Evolutionary conservation across 2,329 filamentous ascomycete genomes (phyloP), one percentile per base, ranked within the genome.

Genomic region (Alternaria sp.): DNA sequence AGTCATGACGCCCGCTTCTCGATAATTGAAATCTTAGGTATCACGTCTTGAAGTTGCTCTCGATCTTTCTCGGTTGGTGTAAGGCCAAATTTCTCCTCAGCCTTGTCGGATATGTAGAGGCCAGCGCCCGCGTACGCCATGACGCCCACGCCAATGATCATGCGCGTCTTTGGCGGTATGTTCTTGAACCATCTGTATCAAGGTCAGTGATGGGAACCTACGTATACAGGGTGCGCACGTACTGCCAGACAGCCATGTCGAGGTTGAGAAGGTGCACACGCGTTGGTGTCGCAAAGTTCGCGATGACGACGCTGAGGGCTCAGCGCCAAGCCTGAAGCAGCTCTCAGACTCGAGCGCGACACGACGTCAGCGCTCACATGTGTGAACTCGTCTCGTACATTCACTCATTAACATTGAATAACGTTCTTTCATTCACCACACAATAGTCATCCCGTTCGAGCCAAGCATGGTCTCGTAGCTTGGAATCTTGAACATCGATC

Each of bases 81-180:
- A 78, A 93, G 86, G 7, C 91, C 91, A 64, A 94, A 86, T 45
- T 86, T 88, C 75, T 91, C 86, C 80, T 95, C 93, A 15, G 90
- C 88, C 61, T 85, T 85, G 75, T 95, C 91, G 6, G 91, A 89
- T 17, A 92, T 75, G 75, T 90, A 90, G n/a, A 96, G 85, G 15
- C 93, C 94, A 44, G 88, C 82, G 44, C 84, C 82, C 13, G 92
- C 93, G 88, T 93, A 97, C 32, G 87, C 87, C 74, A 97, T 88
- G 68, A 97, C 81, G 71, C 89, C 91, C 52, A 89, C 77, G 70
- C 94, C 94, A 66, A 97, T 85, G 51, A 90, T 81, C 45, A 92
- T 81, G 60, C 91, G 91, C 23, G 91, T 90, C 70, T 87, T 89
- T 17, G 90, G 87, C 4, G 90, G 83, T 57, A 97, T 89, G 71